Percentiles rank a stretch among this genome's conserved stretches.
These are phyloP conservation scores for Cladophialophora psammophila DNA, from an alignment of 2,329 filamentous ascomycete species.

Conservation along the genomic window DNA sequence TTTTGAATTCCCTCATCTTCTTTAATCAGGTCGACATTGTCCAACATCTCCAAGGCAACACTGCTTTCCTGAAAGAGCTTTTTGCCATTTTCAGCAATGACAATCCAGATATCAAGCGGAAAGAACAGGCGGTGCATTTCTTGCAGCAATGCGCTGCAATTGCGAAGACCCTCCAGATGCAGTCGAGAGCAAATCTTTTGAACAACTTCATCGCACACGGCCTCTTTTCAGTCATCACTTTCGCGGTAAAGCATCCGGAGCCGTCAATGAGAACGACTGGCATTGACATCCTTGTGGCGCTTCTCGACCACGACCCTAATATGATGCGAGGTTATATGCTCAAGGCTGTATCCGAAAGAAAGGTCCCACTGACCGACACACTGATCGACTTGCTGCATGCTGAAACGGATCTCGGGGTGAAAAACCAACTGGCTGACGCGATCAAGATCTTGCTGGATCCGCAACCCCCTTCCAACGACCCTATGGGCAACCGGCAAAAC, in stretches of 20 bases:
- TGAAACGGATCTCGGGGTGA: conserved; percentile 91
- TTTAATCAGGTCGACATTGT: conserved; percentile 99
- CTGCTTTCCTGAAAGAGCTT: conserved; percentile 78
- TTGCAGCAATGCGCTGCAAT: conserved; percentile 96
- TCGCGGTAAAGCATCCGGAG: conserved; percentile 84
- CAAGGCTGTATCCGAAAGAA: conserved; percentile 86
- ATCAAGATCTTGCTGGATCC: conserved; percentile 91
- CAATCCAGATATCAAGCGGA: conserved; percentile 71
- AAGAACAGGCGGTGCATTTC: conserved; percentile 94
- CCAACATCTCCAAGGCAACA: conserved; percentile 87
- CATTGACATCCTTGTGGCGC: conserved; percentile 88
- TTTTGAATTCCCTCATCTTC: conserved; percentile 97
- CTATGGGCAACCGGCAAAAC: conserved; percentile 59
- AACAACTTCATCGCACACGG: conserved; percentile 89
- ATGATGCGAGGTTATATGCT: conserved; percentile 95
- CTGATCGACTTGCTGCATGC: conserved; percentile 89
- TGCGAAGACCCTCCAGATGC: conserved; percentile 90
- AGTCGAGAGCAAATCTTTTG: conserved; percentile 80
- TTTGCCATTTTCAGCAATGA: conserved; percentile 82
- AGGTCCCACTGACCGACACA: conserved; percentile 85
- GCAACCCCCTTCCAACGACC: conserved; percentile 64
- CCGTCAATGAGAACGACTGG: conserved; percentile 87
- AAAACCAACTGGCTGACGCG: conserved; percentile 92
- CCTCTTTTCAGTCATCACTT: conserved; percentile 87
- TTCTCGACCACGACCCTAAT: conserved; percentile 94